Evolutionary conservation across 1,139 yeast species (phyloP).

Genomic region (Pichia sp.): DNA sequence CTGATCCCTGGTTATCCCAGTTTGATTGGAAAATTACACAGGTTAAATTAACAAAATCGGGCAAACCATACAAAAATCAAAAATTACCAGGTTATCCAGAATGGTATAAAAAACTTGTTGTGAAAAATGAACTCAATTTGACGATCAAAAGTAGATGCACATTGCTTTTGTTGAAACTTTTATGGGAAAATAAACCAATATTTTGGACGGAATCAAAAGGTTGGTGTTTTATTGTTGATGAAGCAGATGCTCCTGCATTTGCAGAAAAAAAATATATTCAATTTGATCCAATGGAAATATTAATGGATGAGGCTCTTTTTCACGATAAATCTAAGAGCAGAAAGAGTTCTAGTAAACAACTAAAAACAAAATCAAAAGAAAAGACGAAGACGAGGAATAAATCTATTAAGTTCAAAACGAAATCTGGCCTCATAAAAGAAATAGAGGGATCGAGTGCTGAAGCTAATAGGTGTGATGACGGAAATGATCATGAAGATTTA

Average conservation of each 20-base stretch:
- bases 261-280: slow-evolving; percentile 46
- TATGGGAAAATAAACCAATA: slow-evolving; percentile 82
- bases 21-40: slow-evolving; percentile 78
- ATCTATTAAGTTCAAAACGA: too few relatives aligned
- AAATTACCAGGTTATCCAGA: slow-evolving; percentile 87
- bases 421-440: too few relatives aligned
- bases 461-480: too few relatives aligned
- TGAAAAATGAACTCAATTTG: slow-evolving; percentile 47
- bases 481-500: too few relatives aligned
- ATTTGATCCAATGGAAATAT: slow-evolving; percentile 10
- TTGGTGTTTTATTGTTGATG: slow-evolving; percentile 74
- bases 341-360: neutral
- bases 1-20: slow-evolving; percentile 87
- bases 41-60: slow-evolving; percentile 58
- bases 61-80: slow-evolving; percentile 71
- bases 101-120: slow-evolving; percentile 80
- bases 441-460: too few relatives aligned
- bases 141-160: slow-evolving; percentile 71
- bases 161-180: slow-evolving; percentile 66
- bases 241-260: slow-evolving; percentile 35
- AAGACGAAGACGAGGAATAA: neutral
- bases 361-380: too few relatives aligned
- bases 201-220: slow-evolving; percentile 74
- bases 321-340: neutral
- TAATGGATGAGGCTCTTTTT: too few relatives aligned